Evolutionary conservation across 768 basidiomycete species (phyloP).

Genomic region (Pisolithus albus): DNA sequence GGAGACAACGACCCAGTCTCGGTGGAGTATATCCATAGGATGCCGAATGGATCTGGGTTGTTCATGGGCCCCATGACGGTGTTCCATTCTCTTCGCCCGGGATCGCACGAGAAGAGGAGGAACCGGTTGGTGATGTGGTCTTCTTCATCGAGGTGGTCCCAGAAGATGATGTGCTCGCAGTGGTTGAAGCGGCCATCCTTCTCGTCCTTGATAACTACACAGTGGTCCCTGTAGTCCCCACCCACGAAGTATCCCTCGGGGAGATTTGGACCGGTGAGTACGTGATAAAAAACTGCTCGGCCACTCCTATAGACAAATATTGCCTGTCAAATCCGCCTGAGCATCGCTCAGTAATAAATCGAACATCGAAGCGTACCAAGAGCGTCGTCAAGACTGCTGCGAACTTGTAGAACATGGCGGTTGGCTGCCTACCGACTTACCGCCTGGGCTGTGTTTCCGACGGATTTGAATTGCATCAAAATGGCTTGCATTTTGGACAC

Average conservation of each 20-base stretch:
- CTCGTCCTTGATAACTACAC: constrained; percentile 33
- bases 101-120: constrained; percentile 39
- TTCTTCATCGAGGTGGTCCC: constrained; percentile 45
- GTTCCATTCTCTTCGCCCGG: constrained; percentile 55
- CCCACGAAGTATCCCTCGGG: constrained; percentile 45
- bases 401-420: constrained; percentile 9
- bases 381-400: constrained; percentile 5
- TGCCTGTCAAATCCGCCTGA: constrained; percentile 26
- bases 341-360: background rate
- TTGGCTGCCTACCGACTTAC: background rate
- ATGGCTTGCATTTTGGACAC: too few relatives aligned
- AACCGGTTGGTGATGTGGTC: constrained; percentile 38
- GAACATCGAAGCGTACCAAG: constrained; percentile 4
- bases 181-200: constrained; percentile 29
- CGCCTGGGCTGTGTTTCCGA: background rate
- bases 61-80: constrained; percentile 67
- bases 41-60: constrained; percentile 51
- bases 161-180: constrained; percentile 64
- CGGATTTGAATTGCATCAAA: too few relatives aligned
- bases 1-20: constrained; percentile 27
- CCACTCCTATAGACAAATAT: constrained; percentile 41
- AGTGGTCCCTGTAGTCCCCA: constrained; percentile 44
- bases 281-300: constrained; percentile 32
- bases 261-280: constrained; percentile 38
- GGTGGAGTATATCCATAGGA: constrained; percentile 50